Percentiles rank a stretch among this genome's conserved stretches.
These are phyloP conservation scores for Chamaecyparis obtusa DNA, from an alignment of 75 land plant genomes.

Conservation along the genomic window DNA sequence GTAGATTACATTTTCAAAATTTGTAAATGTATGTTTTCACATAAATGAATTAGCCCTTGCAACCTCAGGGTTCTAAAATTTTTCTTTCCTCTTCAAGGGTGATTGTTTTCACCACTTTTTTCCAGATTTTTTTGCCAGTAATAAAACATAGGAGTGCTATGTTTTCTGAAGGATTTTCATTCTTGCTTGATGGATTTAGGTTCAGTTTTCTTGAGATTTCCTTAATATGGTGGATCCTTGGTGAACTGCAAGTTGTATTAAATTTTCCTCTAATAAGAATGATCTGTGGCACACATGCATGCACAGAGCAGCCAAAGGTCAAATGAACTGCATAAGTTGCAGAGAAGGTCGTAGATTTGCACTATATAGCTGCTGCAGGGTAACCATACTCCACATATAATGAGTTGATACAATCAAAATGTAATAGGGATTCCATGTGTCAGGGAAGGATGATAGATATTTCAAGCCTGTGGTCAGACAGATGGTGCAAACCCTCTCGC, in stretches of 20 bases:
- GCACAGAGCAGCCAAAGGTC: neutral
- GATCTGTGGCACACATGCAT: neutral
- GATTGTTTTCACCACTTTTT: neutral
- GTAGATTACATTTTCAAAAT: neutral
- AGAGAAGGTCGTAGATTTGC: neutral
- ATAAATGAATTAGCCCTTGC: neutral
- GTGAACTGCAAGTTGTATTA: no score
- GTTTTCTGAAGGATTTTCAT: neutral
- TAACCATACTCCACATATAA: no score
- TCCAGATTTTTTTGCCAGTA: neutral
- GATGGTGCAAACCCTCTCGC: no score
- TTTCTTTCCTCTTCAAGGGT: neutral
- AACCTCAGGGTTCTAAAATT: neutral
- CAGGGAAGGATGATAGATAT: no score
- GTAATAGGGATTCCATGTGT: no score
- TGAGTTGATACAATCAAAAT: no score
- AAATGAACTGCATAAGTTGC: neutral
- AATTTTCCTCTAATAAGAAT: neutral
- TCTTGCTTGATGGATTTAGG: neutral
- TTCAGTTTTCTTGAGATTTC: neutral
- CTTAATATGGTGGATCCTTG: neutral
- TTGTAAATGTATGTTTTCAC: neutral
- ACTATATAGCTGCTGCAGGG: neutral
- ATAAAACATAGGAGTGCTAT: neutral
- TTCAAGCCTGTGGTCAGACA: no score